phyloP scores from a whole-genome alignment of 257 asterid genomes.

The Solanum sejunctum region DNA sequence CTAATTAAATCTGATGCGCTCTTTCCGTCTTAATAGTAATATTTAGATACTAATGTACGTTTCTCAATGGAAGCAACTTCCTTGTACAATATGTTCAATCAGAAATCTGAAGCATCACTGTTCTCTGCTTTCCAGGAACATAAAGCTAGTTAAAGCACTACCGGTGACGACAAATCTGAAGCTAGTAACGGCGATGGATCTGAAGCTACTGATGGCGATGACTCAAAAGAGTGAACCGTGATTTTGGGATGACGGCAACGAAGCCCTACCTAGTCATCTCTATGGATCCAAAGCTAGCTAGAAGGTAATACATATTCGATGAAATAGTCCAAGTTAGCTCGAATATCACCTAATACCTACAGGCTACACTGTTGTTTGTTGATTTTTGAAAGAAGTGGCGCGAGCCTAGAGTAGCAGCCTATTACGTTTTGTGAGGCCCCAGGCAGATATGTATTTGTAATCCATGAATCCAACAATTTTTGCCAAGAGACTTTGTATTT shows the following conservation, averaged over 20 bases:
- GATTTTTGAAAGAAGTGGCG: no score
- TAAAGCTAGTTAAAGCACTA: no score
- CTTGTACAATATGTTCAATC: background rate
- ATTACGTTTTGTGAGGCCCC: background rate
- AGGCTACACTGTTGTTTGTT: background rate
- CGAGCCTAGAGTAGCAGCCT: background rate
- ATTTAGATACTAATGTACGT: background rate
- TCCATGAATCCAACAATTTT: no score
- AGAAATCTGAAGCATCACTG: background rate
- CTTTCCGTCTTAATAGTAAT: background rate
- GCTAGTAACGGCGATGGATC: background rate
- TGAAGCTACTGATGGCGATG: no score
- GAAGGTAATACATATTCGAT: background rate
- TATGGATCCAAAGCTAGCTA: background rate
- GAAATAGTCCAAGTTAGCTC: background rate
- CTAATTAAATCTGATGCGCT: background rate
- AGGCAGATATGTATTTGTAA: no score
- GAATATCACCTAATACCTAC: background rate
- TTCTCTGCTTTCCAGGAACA: background rate
- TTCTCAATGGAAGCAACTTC: background rate
- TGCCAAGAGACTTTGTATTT: no score
- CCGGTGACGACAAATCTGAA: background rate
- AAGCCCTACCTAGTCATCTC: no score
- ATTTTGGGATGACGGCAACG: background rate
- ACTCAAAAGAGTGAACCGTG: background rate